Evolutionary conservation across 495 filamentous ascomycete genomes (phyloP), one percentile per base, ranked within the genome.

Genomic region (Hypoxylon cercidicola): DNA sequence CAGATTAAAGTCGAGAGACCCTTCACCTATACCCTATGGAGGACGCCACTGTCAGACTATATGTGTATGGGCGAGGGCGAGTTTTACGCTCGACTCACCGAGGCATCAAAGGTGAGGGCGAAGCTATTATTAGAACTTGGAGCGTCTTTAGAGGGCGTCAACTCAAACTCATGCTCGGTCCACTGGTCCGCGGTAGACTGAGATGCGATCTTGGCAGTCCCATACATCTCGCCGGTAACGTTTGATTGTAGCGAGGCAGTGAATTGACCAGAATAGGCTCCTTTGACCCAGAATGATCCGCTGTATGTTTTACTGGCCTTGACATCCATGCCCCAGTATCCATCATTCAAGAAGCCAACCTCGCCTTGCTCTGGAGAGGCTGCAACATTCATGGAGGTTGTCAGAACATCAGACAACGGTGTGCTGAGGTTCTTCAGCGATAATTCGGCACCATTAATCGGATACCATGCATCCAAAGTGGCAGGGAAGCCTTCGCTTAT

Each of bases 101-200:
- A 70, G 1, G 78, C 75, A 62, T 89, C 79, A 57, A 89, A 85
- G 4, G 84, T 84, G 30, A 91, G 62, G 2, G 81, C 81, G 68
- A 89, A 89, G 32, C 87, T 87, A 64, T 91, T 92, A 34, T 90
- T 87, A 43, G 80, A 81, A 70, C 85, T 84, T 4, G 82, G 75
- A 8, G 88, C 85, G 21, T 72, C 66, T 49, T 70, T 56, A 19
- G 20, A 43, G 44, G 84, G 74, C 12, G 72, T 72, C 2, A 83
- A 75, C 60, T 74, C 63, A 69, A 79, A 86, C n/a, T 75, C 64
- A 54, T 82, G 79, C 70, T 85, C 78, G 8, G 69, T 78, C 80
- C 84, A 88, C 2, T 73, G 68, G 28, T 62, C 66, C 0, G 57
- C 64, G 15, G 53, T 76, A 19, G 78, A 75, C 21, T 63, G 52